Conservation (phyloP, 495 filamentous ascomycete genomes). For the Penicillium paxilli region DNA sequence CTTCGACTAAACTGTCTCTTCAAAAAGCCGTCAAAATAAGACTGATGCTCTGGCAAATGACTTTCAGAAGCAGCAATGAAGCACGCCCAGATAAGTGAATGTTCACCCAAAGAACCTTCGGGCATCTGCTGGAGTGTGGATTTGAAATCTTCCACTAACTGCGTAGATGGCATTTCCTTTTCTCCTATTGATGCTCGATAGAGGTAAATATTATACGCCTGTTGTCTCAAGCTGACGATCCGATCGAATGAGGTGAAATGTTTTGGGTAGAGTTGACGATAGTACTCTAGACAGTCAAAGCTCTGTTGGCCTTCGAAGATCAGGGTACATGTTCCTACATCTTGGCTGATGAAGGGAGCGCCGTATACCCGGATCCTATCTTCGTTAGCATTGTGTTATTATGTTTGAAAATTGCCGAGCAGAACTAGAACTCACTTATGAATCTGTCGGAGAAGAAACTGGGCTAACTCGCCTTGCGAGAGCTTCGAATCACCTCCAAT, state of each 20-base stretch:
- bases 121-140: neutral
- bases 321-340: neutral
- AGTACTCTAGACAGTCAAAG: neutral
- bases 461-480: neutral
- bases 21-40: neutral
- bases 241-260: neutral
- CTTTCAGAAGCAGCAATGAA: neutral
- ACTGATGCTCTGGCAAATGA: neutral
- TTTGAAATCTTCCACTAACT: neutral
- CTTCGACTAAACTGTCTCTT: neutral
- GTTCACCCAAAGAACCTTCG: neutral
- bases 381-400: too few relatives aligned
- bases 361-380: neutral
- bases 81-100: neutral
- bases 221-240: neutral
- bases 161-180: neutral
- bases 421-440: neutral
- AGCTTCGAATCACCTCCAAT: neutral
- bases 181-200: neutral
- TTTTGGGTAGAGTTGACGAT: neutral
- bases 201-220: neutral
- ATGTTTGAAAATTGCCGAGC: neutral
- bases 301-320: neutral
- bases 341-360: neutral
- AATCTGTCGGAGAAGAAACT: neutral